Base-by-base conservation (phyloP, 2,329 filamentous ascomycete species). In the Colletotrichum sp. region DNA sequence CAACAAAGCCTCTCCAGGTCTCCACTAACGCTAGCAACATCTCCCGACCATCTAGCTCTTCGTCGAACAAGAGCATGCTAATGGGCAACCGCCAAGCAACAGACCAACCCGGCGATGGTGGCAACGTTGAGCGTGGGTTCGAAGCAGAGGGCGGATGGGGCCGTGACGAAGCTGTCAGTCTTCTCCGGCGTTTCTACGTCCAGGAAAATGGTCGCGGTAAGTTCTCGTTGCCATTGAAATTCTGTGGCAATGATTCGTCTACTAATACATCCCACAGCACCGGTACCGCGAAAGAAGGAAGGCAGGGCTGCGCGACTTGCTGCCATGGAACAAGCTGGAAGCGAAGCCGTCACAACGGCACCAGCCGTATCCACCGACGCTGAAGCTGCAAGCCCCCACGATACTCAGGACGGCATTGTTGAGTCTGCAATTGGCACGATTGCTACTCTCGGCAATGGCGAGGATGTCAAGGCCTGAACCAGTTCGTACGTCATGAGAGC, bases 121-220 rank as follows among this genome's bases (percentile, higher is more conserved):
- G 91, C 26, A 94, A 93, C 78, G 91, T 98, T 62, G 96, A 98
- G 83, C 89, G 88, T 12, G 92, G 95, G 7, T 98, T 95, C 83
- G 93, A 94, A 62, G 95, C 95, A 72, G 93, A 96, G 82, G 95
- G 96, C 52, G 96, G 96, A 2, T 93, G 98, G 88, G 95, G 95
- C 81, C 92, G 95, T 63, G 95, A 98, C 81, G 96, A 99, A 82
- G 96, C 97, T 6, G 98, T 99, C 76, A 96, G 96, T 84, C 86
- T 99, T 79, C 89, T 99, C 79, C 91, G 98, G 78, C 93, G 96
- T 75, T 99, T 99, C 85, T 99, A 99, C 84, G 95, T 99, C 36
- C 97, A 99, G 85, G 96, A 99, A 85, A 99, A 99, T 85, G 95
- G 95, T 78, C 95, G 97, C 89, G 95, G 95, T 95, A 87, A 80